Conservation (phyloP, 1,284 basidiomycete genomes). For the Gymnopus androsaceus region DNA sequence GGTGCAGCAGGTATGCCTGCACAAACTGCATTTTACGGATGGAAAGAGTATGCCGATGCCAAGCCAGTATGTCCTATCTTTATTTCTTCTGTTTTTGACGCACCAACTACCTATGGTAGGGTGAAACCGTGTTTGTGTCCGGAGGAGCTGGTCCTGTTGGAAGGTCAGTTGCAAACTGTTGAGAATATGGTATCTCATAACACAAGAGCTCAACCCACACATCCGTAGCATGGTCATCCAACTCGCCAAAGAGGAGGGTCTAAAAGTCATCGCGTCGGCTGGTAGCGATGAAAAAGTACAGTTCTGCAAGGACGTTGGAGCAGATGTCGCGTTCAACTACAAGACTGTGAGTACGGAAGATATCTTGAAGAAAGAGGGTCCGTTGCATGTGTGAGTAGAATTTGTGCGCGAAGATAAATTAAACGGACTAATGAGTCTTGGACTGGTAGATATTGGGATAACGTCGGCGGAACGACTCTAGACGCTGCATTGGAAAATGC, state of each 20-base stretch:
- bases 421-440: neutral
- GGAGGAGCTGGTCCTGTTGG: conserved; percentile 53
- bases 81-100: neutral
- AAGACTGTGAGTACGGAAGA: conserved; percentile 46
- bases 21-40: conserved; percentile 40
- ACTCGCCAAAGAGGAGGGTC: conserved; percentile 51
- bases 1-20: conserved; percentile 43
- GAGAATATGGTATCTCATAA: no score
- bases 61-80: conserved; percentile 29
- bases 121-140: conserved; percentile 56
- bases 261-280: conserved; percentile 66
- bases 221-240: conserved; percentile 37
- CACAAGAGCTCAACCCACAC: neutral
- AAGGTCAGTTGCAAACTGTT: conserved; percentile 18
- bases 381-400: conserved; percentile 43
- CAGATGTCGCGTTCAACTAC: conserved; percentile 66
- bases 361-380: conserved; percentile 50
- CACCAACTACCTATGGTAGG: conserved; percentile 30
- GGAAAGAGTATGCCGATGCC: conserved; percentile 35
- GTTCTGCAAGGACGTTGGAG: conserved; percentile 50
- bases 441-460: conserved; percentile 39
- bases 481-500: conserved; percentile 49
- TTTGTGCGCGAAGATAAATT: neutral
- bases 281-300: conserved; percentile 62
- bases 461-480: conserved; percentile 57